phyloP scores from a whole-genome alignment of 2,329 filamentous ascomycete species.

The Exserohilum turcica region DNA sequence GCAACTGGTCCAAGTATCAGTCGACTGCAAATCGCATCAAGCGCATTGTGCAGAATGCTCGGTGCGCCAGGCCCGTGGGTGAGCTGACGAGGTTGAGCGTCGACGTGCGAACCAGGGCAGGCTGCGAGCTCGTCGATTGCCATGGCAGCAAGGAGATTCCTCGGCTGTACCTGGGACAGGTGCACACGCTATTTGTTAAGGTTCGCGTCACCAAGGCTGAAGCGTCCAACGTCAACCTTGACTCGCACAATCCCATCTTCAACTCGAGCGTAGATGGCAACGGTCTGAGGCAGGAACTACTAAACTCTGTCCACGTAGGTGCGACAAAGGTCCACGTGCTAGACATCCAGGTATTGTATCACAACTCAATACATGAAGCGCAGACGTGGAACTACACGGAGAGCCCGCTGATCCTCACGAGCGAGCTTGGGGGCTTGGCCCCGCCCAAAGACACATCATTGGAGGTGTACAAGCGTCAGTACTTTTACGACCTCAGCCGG shows the following conservation, averaged over 20 bases:
- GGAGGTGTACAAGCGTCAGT: conserved; percentile 32
- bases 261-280: conserved; percentile 28
- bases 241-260: conserved; percentile 29
- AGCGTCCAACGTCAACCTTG: conserved; percentile 20
- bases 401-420: conserved; percentile 25
- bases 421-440: conserved; percentile 29
- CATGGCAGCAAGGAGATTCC: conserved; percentile 24
- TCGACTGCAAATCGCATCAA: conserved; percentile 28
- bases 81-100: conserved; percentile 28
- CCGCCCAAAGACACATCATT: conserved; percentile 20
- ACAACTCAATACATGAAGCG: conserved; percentile 22
- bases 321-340: conserved; percentile 33
- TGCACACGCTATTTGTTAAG: conserved; percentile 30
- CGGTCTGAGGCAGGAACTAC: conserved; percentile 28
- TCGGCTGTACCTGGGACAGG: conserved; percentile 33
- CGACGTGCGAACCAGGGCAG: conserved; percentile 27
- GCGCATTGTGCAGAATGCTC: conserved; percentile 34
- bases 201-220: conserved; percentile 27
- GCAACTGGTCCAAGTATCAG: conserved; percentile 34
- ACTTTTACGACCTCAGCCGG: conserved; percentile 25
- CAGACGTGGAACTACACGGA: conserved; percentile 36
- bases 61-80: conserved; percentile 28
- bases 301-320: conserved; percentile 18
- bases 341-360: conserved; percentile 32
- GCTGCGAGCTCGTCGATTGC: conserved; percentile 32